Base-by-base conservation (phyloP, 2,329 filamentous ascomycete species). In the Alternaria panax region DNA sequence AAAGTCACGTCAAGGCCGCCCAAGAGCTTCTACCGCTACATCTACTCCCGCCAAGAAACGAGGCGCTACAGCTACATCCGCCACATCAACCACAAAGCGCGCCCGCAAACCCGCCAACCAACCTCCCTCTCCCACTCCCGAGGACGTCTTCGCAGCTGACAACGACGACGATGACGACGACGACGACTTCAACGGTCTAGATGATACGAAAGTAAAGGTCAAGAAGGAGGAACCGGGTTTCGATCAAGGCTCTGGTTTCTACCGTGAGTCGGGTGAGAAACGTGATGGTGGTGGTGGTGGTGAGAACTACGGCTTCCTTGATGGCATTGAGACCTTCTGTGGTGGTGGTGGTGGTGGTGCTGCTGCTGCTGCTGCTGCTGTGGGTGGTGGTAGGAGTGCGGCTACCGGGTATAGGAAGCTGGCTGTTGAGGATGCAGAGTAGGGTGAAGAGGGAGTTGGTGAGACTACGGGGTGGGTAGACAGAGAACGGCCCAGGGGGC, bases 41-140 rank as follows among this genome's bases (percentile, higher is more conserved):
- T 32, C 41, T 25, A 28, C 45, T n/a, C n/a, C 56, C 4, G 6
- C 72, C 40, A 76, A 68, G 64, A 71, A 71, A 45, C 5, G 51
- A 1, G 40, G 43, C 0, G 28, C 50, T 0, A 41, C 47, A 7
- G 1, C 40, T 20, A 64, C 63, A 45, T 45, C 57, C 0, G 7
- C 28, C 12, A 56, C 54, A 4, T 66, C 66, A 0, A 51, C 66
- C 16, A n/a, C n/a, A n/a, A 69, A 59, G 55, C 62, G 28, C 1
- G 60, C 65, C 5, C 60, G 46, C 43, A 73, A 70, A 61, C 62
- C 5, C 8, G 30, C 20, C 20, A 48, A 1, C 14, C 28, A 1
- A 34, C 45, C 7, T 47, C 28, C 28, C 2, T 47, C 45, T 1
- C 42, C 42, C 2, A n/a, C n/a, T n/a, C 28, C 42, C 4, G 59